Evolutionary conservation across 1,284 basidiomycete species (phyloP), one percentile per base, ranked within the genome.

Genomic region (Tetrapyrgos nigripes): DNA sequence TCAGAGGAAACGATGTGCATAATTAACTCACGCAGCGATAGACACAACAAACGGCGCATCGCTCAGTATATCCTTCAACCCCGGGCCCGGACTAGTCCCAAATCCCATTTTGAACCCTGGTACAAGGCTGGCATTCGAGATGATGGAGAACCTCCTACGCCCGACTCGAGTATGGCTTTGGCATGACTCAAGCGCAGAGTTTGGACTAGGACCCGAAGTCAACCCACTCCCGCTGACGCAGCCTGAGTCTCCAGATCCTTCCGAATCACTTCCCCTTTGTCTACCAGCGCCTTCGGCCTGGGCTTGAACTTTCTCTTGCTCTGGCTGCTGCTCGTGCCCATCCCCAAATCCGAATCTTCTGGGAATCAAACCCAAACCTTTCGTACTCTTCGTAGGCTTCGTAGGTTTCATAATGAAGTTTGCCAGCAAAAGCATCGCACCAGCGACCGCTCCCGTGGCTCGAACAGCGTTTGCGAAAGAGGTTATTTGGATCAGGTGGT

Each of bases 21-120:
- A 13, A 46, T 28, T 29, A 31, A 65, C 76, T 52, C 62, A 81
- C 80, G 78, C 79, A n/a, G 67, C 66, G 40, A 80, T 73, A 1
- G 79, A 79, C 45, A 74, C 65, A 50, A 79, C 64, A 64, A 82
- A 83, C n/a, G 81, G 71, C 31, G 67, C 66, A 60, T 83, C 82
- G 43, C 58, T 63, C 31, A 79, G 64, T n/a, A 82, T 75, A 24
- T 28, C 45, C 35, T 49, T 57, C 19, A 60, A 14, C 2, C 47
- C 51, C 6, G 50, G 14, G 31, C 31, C 31, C 6, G 50, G 14
- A 14, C 31, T 14, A 33, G 31, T 33, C 31, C 31, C 31, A 33
- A 33, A 33, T 14, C 31, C 31, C 31, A 33, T 33, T 33, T 33
- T 33, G 14, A 33, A 33, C 31, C 31, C 31, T 8, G 31, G 14